Evolutionary conservation across 148 eudicot genomes (phyloP), one percentile per base, ranked within the genome.

Genomic region (Persicaria maculosa): DNA sequence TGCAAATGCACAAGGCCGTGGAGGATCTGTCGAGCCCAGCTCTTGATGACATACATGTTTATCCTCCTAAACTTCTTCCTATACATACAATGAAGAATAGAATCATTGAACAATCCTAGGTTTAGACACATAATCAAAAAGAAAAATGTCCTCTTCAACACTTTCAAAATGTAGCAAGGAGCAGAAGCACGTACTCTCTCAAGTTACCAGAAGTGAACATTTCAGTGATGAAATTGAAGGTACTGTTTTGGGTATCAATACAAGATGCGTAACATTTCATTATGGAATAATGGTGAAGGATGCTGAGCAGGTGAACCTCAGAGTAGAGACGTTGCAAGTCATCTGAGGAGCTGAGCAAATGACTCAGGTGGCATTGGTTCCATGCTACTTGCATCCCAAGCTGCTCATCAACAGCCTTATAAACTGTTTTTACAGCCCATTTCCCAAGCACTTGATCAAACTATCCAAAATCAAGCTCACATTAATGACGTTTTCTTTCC

Each of bases 201-300:
- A 93, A 81, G 76, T 90, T 91, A 80, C 98, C 98, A 8, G 98
- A 91, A 70, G 92, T 89, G 76, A 93, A 88, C 92, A 93, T 76
- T 74, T 93, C 98, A 8, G 98, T 93, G 50, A 93, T 93, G 83
- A 93, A 89, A 84, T 93, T 93, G 88, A 93, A 85, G 45, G 90
- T 88, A 75, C 84, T 84, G 48, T 58, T 79, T 44, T 85, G 82
- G 48, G 77, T 61, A 52, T 93, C 89, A 14, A 91, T 85, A 97
- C 98, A 93, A 15, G 90, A 84, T 7, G 91, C 80, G 76, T 85
- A 75, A 75, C 83, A 86, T 52, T 44, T 81, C 58, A 91, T 89
- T 72, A 93, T 88, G 47, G 94, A 88, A 12, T 82, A 81, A 10
- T 93, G 97, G 64, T 82, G 61, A 62, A 93, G 88, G 71, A 64